Base-by-base conservation (phyloP, 805 yeast species). In the Hyphopichia homilentoma region DNA sequence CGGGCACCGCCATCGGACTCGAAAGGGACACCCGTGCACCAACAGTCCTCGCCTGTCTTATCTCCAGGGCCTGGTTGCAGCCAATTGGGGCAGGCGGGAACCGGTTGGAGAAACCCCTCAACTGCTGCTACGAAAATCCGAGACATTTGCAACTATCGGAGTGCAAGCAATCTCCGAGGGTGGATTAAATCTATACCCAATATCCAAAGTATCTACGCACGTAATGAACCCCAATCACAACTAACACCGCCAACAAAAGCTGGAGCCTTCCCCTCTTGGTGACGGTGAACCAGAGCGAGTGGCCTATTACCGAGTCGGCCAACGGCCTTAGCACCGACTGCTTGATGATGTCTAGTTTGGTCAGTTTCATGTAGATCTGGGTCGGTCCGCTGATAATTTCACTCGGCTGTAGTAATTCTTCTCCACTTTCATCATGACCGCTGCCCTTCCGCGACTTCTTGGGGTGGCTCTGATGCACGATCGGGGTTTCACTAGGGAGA, bases 351-450 rank as follows among this genome's bases (percentile, higher is more conserved):
- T 66, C 72, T 6, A 51, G 26, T 21, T 45, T 50, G 5, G 69
- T 61, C 15, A 62, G 52, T 29, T 51, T 54, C 43, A 64, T 46
- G 40, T 65, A 66, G 3, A 56, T 52, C 38, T 54, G 62, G 1
- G 71, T 65, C 3, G 70, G 70, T 1, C 70, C 72, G 35, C 59
- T 58, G 5, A 57, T 50, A 2, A 50, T 34, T 21, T 52, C 50
- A 13, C 45, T 32, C 16, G 29, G 31, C n/a, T 44, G 34, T 21
- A 38, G 43, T 27, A 36, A 35, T 20, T 40, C 41, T 28, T 41
- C 41, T 24, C 39, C 39, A 9, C 36, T 30, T 25, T 36, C 41
- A 34, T 44, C 43, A n/a, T n/a, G n/a, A n/a, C n/a, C 15, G 16
- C n/a, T 14, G 21, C 4, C 15, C 25, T 3, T 16, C 35, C n/a